phyloP scores from a whole-genome alignment of 2,329 filamentous ascomycete genomes.

The Akanthomyces muscarius region DNA sequence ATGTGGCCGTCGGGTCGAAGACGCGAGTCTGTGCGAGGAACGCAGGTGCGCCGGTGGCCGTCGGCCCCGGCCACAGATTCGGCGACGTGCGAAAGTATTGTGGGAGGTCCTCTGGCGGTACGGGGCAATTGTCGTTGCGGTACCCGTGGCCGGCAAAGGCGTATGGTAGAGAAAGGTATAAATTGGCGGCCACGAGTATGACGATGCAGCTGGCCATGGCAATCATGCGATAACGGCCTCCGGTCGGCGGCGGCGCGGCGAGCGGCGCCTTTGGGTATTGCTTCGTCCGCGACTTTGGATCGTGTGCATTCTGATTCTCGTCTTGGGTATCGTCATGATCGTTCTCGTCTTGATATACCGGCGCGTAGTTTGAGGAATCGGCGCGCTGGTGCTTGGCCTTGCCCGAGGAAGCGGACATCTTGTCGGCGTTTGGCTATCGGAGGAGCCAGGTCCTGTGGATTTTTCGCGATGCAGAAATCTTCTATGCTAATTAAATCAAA shows the following conservation, averaged over 20 bases:
- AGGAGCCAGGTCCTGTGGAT: background rate
- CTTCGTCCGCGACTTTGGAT: background rate
- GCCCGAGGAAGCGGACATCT: conserved; percentile 10
- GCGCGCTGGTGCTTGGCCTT: conserved; percentile 5
- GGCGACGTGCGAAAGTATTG: conserved; percentile 62
- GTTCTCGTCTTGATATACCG: conserved; percentile 32
- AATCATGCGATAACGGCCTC: conserved; percentile 28
- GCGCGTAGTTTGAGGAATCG: conserved; percentile 28
- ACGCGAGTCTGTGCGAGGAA: conserved; percentile 69
- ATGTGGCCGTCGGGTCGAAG: conserved; percentile 61
- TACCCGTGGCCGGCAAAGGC: conserved; percentile 23
- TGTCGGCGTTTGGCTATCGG: background rate
- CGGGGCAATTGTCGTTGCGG: conserved; percentile 25
- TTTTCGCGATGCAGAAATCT: background rate
- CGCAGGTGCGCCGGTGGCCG: conserved; percentile 63
- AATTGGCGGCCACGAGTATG: conserved; percentile 35
- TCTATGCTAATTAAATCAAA: background rate
- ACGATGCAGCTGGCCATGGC: conserved; percentile 32
- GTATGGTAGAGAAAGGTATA: conserved; percentile 34
- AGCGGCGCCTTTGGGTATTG: background rate
- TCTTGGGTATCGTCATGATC: background rate
- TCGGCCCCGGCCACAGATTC: conserved; percentile 60
- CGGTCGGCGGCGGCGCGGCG: conserved; percentile 14
- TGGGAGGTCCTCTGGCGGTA: conserved; percentile 42
- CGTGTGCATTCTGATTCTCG: background rate